phyloP scores from a whole-genome alignment of 371 early-diverging fungal genomes.

The Coemansia sp. region DNA sequence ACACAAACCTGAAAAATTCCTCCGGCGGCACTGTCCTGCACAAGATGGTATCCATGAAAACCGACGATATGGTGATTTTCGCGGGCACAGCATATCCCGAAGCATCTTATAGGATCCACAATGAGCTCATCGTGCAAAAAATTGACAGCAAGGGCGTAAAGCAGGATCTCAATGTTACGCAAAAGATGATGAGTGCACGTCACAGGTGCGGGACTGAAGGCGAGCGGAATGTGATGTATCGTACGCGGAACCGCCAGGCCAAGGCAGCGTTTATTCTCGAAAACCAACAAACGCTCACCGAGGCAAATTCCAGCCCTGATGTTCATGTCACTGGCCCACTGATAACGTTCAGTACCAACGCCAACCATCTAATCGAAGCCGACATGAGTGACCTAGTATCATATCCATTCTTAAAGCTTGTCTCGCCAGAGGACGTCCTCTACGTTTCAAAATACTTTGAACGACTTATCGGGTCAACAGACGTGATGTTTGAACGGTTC shows the following conservation, averaged over 20 bases:
- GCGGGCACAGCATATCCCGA: slow-evolving; percentile 17
- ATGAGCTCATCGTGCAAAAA: slow-evolving; percentile 36
- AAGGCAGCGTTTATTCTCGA: slow-evolving; percentile 39
- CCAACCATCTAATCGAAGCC: slow-evolving; percentile 26
- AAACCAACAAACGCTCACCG: slow-evolving; percentile 11
- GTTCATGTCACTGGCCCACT: slow-evolving; percentile 13
- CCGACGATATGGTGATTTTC: slow-evolving; percentile 30
- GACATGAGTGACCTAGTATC: slow-evolving; percentile 26
- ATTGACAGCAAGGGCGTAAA: slow-evolving; percentile 22
- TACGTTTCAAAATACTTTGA: slow-evolving; percentile 26
- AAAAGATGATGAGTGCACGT: background rate
- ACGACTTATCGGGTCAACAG: slow-evolving; percentile 15
- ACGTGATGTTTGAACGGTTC: slow-evolving; percentile 31
- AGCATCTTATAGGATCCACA: slow-evolving; percentile 8
- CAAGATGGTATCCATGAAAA: slow-evolving; percentile 31
- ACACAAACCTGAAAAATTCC: slow-evolving; percentile 25
- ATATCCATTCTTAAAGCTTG: slow-evolving; percentile 36
- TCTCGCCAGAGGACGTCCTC: slow-evolving; percentile 34
- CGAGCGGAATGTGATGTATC: slow-evolving; percentile 14
- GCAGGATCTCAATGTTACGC: slow-evolving; percentile 20
- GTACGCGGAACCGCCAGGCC: slow-evolving; percentile 19
- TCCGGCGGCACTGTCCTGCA: slow-evolving; percentile 25
- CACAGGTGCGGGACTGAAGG: background rate
- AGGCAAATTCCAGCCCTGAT: background rate
- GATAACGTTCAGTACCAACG: slow-evolving; percentile 32